Percentiles rank a stretch among this genome's conserved stretches.
Evolutionary conservation across 116 monocot genomes (phyloP).

Genomic region (Dioscorea cayenensis): DNA sequence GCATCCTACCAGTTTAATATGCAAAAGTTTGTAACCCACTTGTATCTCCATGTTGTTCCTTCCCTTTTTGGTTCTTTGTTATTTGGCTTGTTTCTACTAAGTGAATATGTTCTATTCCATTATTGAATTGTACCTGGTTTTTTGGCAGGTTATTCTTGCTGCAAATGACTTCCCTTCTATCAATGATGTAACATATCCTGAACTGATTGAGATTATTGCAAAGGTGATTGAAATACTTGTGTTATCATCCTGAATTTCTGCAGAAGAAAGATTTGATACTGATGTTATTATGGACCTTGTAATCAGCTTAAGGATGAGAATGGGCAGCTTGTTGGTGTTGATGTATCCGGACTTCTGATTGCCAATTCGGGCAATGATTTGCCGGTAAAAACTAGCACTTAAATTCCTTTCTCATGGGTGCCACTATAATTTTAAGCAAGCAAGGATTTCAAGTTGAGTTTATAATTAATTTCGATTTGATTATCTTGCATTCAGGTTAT

Average conservation of each 20-base stretch:
- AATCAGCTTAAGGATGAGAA: conserved; percentile 94
- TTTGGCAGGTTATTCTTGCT: conserved; percentile 77
- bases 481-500: conserved; percentile 50
- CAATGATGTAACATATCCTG: conserved; percentile 86
- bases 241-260: conserved; percentile 1
- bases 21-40: no score
- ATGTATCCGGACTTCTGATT: conserved; percentile 70
- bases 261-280: background rate
- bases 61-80: no score
- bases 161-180: conserved; percentile 98
- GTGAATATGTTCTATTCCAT: background rate
- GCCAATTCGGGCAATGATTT: conserved; percentile 94
- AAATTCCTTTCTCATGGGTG: background rate
- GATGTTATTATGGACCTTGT: background rate
- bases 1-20: no score
- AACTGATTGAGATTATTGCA: conserved; percentile 68
- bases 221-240: conserved; percentile 41
- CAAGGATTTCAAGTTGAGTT: background rate
- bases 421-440: background rate
- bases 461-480: background rate
- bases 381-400: conserved; percentile 37
- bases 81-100: no score
- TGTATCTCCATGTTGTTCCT: no score
- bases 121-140: conserved; percentile 5
- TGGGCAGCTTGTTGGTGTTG: conserved; percentile 72